Percentiles rank a stretch among this genome's conserved stretches.
Evolutionary conservation across 352 stramenopile species (phyloP).

Genomic region (Pythium aquatile): DNA sequence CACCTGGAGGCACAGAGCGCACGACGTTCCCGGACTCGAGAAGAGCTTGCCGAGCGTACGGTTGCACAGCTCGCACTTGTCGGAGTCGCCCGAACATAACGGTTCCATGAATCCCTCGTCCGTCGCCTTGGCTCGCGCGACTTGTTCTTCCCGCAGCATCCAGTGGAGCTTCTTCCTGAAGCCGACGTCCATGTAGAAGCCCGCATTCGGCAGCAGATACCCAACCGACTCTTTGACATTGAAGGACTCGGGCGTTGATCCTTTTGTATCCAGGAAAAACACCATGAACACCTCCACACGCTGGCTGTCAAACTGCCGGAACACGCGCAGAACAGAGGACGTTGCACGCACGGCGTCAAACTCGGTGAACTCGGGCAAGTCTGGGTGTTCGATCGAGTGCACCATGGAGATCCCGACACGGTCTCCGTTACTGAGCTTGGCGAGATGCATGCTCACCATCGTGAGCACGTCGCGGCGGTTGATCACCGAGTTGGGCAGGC

Average conservation of each 20-base stretch:
- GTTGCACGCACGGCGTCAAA: conserved; percentile 33
- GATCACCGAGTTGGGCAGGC: conserved; percentile 17
- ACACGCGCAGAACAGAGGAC: conserved; percentile 37
- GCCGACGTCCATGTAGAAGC: not conserved
- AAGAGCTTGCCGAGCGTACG: not conserved
- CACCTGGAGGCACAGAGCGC: conserved; percentile 9
- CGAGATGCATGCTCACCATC: conserved; percentile 3
- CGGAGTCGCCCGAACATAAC: not conserved
- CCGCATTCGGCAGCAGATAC: not conserved
- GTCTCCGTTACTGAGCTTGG: conserved; percentile 30
- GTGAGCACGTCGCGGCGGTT: conserved; percentile 42
- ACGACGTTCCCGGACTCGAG: not conserved
- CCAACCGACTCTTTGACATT: conserved; percentile 27
- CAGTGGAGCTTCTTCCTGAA: not conserved
- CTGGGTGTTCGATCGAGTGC: conserved; percentile 50
- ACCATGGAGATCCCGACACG: conserved; percentile 43
- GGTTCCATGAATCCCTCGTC: not conserved
- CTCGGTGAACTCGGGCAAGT: conserved; percentile 36
- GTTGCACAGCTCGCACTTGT: conserved; percentile 5
- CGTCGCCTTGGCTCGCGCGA: not conserved
- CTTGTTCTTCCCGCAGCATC: not conserved
- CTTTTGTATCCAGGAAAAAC: conserved; percentile 29
- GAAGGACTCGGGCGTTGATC: conserved; percentile 8
- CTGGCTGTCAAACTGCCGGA: conserved; percentile 40
- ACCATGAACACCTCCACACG: conserved; percentile 50